Percentiles rank a stretch among this genome's conserved stretches.
These are phyloP conservation scores for Monosporascus sp. DNA, from an alignment of 2,329 filamentous ascomycete genomes.

Conservation along the genomic window DNA sequence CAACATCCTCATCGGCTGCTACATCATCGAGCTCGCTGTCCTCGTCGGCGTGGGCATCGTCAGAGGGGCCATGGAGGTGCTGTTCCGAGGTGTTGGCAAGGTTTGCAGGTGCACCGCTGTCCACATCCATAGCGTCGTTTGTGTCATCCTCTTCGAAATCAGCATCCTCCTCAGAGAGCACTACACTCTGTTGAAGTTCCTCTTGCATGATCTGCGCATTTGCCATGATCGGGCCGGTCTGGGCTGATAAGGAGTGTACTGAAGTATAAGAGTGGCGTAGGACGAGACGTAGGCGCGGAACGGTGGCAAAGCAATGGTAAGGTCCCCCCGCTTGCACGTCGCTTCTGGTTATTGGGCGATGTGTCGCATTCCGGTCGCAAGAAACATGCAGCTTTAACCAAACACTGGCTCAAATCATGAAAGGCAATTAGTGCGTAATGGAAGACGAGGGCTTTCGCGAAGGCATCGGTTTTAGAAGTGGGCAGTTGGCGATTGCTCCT, in stretches of 20 bases:
- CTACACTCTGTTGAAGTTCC: conserved; percentile 51
- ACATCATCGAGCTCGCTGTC: conserved; percentile 21
- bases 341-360: not conserved
- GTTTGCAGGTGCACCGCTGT: conserved; percentile 9
- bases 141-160: conserved; percentile 34
- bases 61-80: conserved; percentile 16
- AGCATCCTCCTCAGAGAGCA: conserved; percentile 43
- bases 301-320: not conserved
- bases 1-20: conserved; percentile 4
- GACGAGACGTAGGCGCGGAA: not conserved
- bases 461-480: no score
- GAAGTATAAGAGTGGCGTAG: not conserved
- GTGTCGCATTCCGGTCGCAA: not conserved
- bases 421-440: not conserved
- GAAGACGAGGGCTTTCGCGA: not conserved
- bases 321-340: not conserved
- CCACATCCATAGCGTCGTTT: conserved; percentile 24
- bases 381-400: not conserved
- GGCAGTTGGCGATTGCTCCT: not conserved
- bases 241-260: not conserved
- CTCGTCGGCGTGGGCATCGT: conserved; percentile 12
- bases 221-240: conserved; percentile 33
- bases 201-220: conserved; percentile 52
- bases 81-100: conserved; percentile 14
- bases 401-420: not conserved